Evolutionary conservation across 352 stramenopile genomes (phyloP), one percentile per base, ranked within the genome.

Genomic region (Phytopythium boreale): DNA sequence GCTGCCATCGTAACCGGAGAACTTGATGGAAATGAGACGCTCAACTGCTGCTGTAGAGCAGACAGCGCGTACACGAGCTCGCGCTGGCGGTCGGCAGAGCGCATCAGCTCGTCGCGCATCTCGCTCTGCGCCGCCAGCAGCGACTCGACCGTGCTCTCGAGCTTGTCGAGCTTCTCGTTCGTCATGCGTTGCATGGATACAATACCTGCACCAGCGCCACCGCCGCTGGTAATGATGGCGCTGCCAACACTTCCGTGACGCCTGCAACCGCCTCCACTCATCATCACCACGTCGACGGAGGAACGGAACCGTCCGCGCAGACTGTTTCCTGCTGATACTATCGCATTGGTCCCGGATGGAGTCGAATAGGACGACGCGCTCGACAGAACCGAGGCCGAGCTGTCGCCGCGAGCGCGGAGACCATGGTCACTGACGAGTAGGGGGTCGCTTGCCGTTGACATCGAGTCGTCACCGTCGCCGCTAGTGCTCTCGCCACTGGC

Each of bases 31-130:
- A 61, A 50, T 4, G 37, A 51, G 56, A 34, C 51, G 29, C 51
- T 39, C 29, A 58, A 29, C 43, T 75, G 62, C 12, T 69, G 39
- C 20, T 64, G 61, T 52, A 61, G 68, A 15, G 27, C 47, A 7
- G 56, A 69, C 52, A 89, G 58, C 29, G 67, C 52, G 36, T 78
- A 58, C 24, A 89, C 63, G 4, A 88, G 63, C 58, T 83, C 69
- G 1, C 56, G 63, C 50, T 87, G 73, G 10, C 61, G 67, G 39
- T 79, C 68, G n/a, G 74, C 56, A 14, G 63, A 61, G 41, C 66
- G 65, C 29, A 58, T 58, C 26, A 84, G 69, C 17, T 84, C 71
- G 37, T 85, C 70, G 31, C 80, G 76, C 39, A 87, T 80, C 52
- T 88, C 77, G 22, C 10, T 53, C 47, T 90, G 79, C 6, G 61